Base-by-base conservation (phyloP, 2,329 filamentous ascomycete genomes). In the Pseudogymnoascus sp. region DNA sequence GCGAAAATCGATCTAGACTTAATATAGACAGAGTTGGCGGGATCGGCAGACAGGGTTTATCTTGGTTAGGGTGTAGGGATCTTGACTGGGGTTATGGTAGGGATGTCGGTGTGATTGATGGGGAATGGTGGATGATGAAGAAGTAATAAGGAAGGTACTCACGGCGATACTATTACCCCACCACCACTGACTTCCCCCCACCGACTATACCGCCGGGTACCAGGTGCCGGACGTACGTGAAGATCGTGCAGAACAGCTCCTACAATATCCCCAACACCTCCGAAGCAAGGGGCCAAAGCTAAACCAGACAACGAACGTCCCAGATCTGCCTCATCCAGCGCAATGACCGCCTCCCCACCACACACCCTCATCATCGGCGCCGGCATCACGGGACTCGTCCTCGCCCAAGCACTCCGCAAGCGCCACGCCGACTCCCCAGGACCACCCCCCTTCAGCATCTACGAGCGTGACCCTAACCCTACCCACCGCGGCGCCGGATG, bases 401-500 rank as follows among this genome's bases (percentile, higher is more conserved):
- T 75, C 6, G 71, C 73, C 4, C 69, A 72, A 57, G 70, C 73
- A 9, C 69, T 74, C 35, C 50, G 50, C 10, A 57, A 57, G n/a
- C 50, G 17, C 4, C 50, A 57, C 26, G 50, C 67, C 72, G 70
- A 73, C 6, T 59, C 53, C 1, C 70, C 71, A 33, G 15, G 19
- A 10, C 33, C 60, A 35, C 79, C 82, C n/a, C 77, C 79, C 0
- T 86, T 83, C 71, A 75, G 71, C 38, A 79, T 87, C 47, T 86
- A 82, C 68, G 84, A 87, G 72, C 82, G 82, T 44, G 81, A 84
- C 66, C 64, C 69, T 4, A 77, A 80, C 42, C 75, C 81, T 44
- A 75, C 72, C 64, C 77, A 77, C 28, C 81, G 79, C 33, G 81
- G 74, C 19, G 75, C 78, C 3, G 84, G 85, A 66, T 88, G 85